These are phyloP conservation scores for Blastobotrys buckinghamii DNA, from an alignment of 1,139 yeast species.

Conservation along the genomic window DNA sequence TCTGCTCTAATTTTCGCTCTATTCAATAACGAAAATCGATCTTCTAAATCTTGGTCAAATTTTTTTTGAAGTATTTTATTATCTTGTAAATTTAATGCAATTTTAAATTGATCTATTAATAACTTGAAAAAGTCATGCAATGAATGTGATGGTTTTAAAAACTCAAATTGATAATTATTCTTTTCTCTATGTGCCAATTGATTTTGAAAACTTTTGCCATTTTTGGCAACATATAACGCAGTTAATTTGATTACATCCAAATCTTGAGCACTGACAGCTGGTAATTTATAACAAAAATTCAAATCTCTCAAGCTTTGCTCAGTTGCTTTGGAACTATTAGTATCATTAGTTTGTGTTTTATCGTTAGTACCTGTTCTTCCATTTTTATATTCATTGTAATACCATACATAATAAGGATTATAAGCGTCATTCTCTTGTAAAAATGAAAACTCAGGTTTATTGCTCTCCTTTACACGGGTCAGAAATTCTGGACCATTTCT, in stretches of 20 bases:
- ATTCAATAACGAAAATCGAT: slow-evolving; percentile 39
- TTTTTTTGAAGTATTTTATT: slow-evolving; percentile 17
- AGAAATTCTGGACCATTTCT: slow-evolving; percentile 43
- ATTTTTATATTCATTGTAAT: slow-evolving; percentile 27
- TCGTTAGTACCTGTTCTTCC: slow-evolving; percentile 20
- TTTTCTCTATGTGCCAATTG: slow-evolving; percentile 38
- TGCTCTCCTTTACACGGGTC: slow-evolving; percentile 44
- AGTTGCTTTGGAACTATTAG: not conserved
- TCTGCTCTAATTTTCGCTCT: slow-evolving; percentile 56
- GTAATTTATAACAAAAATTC: slow-evolving; percentile 45
- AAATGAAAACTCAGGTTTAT: slow-evolving; percentile 57
- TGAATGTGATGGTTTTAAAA: slow-evolving; percentile 57
- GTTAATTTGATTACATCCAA: slow-evolving; percentile 63
- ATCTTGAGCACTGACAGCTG: slow-evolving; percentile 58
- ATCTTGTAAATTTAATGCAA: slow-evolving; percentile 32
- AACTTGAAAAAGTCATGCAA: slow-evolving; percentile 47
- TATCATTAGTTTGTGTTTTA: slow-evolving; percentile 7
- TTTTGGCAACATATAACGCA: slow-evolving; percentile 58
- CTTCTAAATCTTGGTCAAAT: slow-evolving; percentile 23
- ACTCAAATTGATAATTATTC: slow-evolving; percentile 59
- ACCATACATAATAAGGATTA: slow-evolving; percentile 50
- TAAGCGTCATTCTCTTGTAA: slow-evolving; percentile 49
- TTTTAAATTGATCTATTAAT: slow-evolving; percentile 53
- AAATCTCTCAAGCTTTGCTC: slow-evolving; percentile 33
- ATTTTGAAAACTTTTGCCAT: slow-evolving; percentile 45